Percentiles rank a stretch among this genome's conserved stretches.
Evolutionary conservation across 164 flowering plant genomes (phyloP).

Genomic region (Tinospora cordifolia): DNA sequence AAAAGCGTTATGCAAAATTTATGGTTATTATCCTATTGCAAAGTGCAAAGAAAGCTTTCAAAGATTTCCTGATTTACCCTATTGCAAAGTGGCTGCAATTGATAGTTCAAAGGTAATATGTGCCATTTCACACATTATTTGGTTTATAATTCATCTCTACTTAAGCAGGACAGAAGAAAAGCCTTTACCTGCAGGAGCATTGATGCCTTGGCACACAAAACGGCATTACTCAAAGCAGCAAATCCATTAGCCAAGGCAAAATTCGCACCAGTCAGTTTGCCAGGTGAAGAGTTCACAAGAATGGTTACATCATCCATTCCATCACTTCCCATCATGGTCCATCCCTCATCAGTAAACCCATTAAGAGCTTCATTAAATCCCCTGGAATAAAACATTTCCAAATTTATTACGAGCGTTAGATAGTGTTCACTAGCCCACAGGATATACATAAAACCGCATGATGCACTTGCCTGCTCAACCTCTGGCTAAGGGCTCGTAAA

Average conservation of each 20-base stretch:
- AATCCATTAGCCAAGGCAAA: constrained; percentile 45
- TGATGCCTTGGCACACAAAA: constrained; percentile 90
- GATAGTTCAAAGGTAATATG: too few relatives aligned
- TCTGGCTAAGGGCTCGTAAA: constrained; percentile 71
- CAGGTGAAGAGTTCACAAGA: constrained; percentile 59
- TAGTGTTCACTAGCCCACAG: too few relatives aligned
- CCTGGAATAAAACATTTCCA: constrained; percentile 26
- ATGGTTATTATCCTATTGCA: too few relatives aligned
- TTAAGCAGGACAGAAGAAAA: background rate
- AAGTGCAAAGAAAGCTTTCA: too few relatives aligned
- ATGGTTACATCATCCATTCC: constrained; percentile 76
- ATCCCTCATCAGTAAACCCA: constrained; percentile 91
- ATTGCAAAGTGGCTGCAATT: too few relatives aligned
- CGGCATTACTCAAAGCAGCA: too few relatives aligned
- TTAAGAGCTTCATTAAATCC: constrained; percentile 91
- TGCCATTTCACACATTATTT: too few relatives aligned
- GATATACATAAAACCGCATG: background rate
- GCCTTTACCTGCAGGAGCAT: constrained; percentile 78
- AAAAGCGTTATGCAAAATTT: too few relatives aligned
- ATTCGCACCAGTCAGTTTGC: constrained; percentile 39
- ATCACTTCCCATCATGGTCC: constrained; percentile 69
- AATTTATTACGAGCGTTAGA: too few relatives aligned
- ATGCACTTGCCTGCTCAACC: constrained; percentile 61
- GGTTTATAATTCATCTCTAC: too few relatives aligned
- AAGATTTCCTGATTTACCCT: too few relatives aligned